Percentiles rank a stretch among this genome's conserved stretches.
Conservation (phyloP, 805 yeast species). For the Starmera dryadoides region DNA sequence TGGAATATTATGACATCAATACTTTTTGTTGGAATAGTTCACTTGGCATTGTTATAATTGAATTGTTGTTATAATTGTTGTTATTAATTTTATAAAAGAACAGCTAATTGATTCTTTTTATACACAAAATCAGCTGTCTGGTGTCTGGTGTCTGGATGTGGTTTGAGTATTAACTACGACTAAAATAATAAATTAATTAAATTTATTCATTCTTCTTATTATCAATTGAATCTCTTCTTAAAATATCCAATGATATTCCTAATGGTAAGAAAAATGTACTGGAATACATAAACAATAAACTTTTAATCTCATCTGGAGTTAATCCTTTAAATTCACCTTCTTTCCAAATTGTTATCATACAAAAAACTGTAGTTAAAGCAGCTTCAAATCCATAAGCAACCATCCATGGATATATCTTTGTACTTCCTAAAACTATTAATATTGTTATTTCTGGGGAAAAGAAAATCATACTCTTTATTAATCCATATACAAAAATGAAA, state of each 20-base stretch:
- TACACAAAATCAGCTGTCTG: too few relatives aligned
- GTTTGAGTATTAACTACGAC: too few relatives aligned
- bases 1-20: too few relatives aligned
- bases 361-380: slow-evolving; percentile 66
- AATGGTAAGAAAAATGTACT: slow-evolving; percentile 72
- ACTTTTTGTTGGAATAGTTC: slow-evolving; percentile 2
- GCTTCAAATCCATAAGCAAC: slow-evolving; percentile 80
- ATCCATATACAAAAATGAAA: slow-evolving; percentile 31
- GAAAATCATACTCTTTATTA: slow-evolving; percentile 24
- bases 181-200: not conserved
- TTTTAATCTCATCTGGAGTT: slow-evolving; percentile 25
- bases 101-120: too few relatives aligned
- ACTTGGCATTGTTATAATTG: not conserved
- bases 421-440: slow-evolving; percentile 10
- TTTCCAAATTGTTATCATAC: slow-evolving; percentile 44
- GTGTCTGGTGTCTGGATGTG: too few relatives aligned
- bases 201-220: not conserved
- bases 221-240: slow-evolving; percentile 6
- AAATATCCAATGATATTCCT: slow-evolving; percentile 29
- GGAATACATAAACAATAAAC: slow-evolving; percentile 45
- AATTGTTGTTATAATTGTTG: not conserved
- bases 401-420: slow-evolving; percentile 32
- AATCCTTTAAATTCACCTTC: slow-evolving; percentile 28
- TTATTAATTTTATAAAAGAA: not conserved
- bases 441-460: slow-evolving; percentile 1